Evolutionary conservation across 2,329 filamentous ascomycete species (phyloP).

Genomic region (Aspergillus clavatus): DNA sequence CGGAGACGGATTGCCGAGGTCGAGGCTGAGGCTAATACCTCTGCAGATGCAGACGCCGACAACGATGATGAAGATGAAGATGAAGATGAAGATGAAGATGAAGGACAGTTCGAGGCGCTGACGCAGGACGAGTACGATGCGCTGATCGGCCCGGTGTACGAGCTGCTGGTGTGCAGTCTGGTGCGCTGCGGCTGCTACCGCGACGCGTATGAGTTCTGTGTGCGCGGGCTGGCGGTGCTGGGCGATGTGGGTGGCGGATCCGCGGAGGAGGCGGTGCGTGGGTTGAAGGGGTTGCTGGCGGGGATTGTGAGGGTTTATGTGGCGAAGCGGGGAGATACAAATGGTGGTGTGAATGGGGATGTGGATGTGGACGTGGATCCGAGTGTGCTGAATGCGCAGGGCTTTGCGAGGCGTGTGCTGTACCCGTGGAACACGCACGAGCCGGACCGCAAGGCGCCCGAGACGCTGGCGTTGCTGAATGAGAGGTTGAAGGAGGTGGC

Average conservation of each 20-base stretch:
- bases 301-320: too few relatives aligned
- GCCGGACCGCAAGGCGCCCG: constrained; percentile 52
- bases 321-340: constrained; percentile 7
- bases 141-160: constrained; percentile 34
- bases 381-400: constrained; percentile 33
- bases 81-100: constrained; percentile 43
- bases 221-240: constrained; percentile 10
- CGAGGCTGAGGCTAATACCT: too few relatives aligned
- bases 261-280: too few relatives aligned
- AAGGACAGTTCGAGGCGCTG: constrained; percentile 25
- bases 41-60: too few relatives aligned
- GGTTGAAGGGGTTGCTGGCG: constrained; percentile 4
- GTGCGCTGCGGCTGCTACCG: constrained; percentile 37
- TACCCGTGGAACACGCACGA: constrained; percentile 62
- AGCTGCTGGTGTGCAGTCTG: constrained; percentile 34
- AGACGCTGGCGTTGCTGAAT: constrained; percentile 65
- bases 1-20: constrained; percentile 40
- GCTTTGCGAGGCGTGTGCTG: constrained; percentile 48
- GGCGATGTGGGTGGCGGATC: too few relatives aligned
- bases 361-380: constrained; percentile 24
- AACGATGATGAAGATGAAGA: constrained; percentile 15
- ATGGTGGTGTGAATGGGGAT: too few relatives aligned
- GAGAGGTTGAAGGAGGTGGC: constrained; percentile 62
- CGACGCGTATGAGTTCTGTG: constrained; percentile 39
- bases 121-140: constrained; percentile 33